A percentile compares a stretch with the other conserved stretches of the same genome.
Conservation (phyloP, 306 rosid species). For the Castanopsis chinensis region DNA sequence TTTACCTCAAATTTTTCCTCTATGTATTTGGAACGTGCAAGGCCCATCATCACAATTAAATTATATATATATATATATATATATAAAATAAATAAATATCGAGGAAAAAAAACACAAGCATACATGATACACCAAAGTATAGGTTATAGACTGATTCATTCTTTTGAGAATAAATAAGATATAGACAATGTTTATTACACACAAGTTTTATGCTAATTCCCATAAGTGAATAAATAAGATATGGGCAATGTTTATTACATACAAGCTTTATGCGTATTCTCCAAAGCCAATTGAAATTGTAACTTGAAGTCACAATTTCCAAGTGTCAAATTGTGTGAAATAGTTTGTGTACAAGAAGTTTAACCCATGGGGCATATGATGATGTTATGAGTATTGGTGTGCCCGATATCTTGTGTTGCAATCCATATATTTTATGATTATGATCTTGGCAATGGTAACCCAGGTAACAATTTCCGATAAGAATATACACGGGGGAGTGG, state of each 20-base stretch:
- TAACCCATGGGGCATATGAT: background rate
- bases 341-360: no score
- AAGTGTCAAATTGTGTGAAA: no score
- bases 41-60: background rate
- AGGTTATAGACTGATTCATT: background rate
- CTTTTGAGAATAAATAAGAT: background rate
- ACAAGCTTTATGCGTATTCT: no score
- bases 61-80: no score
- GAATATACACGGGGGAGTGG: no score
- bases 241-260: no score
- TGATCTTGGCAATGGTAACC: background rate
- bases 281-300: no score
- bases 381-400: background rate
- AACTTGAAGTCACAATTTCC: no score
- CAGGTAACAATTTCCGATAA: background rate
- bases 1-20: background rate
- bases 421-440: background rate
- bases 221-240: background rate
- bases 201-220: no score
- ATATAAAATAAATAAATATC: background rate
- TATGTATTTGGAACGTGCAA: background rate
- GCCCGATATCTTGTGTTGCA: background rate
- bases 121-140: background rate
- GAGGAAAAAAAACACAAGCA: background rate
- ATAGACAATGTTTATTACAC: no score